Conservation (phyloP, 164 flowering plant species). For the Vitis rupestris region DNA sequence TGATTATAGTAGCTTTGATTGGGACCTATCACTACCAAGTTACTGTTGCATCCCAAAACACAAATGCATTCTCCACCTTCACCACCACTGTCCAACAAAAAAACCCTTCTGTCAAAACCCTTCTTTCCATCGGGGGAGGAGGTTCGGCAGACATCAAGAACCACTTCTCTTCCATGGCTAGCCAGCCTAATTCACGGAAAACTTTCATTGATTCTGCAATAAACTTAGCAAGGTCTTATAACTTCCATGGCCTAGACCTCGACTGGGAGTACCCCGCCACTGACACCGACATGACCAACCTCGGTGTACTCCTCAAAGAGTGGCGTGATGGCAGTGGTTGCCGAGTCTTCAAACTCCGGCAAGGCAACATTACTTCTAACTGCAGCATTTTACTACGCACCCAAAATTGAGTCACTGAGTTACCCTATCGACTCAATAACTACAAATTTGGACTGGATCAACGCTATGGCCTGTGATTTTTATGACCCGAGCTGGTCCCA, state of each 20-base stretch:
- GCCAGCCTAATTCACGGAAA: constrained; percentile 22
- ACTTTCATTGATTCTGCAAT: constrained; percentile 48
- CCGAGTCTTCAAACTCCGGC: constrained; percentile 24
- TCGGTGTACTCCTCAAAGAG: constrained; percentile 35
- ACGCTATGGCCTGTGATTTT: constrained; percentile 46
- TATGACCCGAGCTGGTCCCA: constrained; percentile 18
- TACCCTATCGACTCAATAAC: constrained; percentile 23
- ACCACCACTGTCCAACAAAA: constrained; percentile 27
- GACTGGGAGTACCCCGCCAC: neutral
- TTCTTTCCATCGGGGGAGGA: constrained; percentile 39
- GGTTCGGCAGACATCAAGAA: neutral
- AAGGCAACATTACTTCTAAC: constrained; percentile 21
- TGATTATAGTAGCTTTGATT: no score
- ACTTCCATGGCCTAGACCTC: constrained; percentile 34
- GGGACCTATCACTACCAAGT: no score
- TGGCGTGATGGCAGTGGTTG: constrained; percentile 37
- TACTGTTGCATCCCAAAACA: constrained; percentile 20
- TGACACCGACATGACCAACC: constrained; percentile 12
- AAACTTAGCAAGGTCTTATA: constrained; percentile 25
- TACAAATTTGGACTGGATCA: constrained; percentile 43
- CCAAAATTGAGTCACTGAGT: neutral
- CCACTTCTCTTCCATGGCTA: constrained; percentile 31
- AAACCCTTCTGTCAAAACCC: constrained; percentile 36
- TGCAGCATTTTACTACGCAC: constrained; percentile 21
- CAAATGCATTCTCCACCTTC: constrained; percentile 25